Percentiles rank a stretch among this genome's conserved stretches.
Conservation (phyloP, 371 early-diverging fungal species). For the Apophysomyces variabilis region DNA sequence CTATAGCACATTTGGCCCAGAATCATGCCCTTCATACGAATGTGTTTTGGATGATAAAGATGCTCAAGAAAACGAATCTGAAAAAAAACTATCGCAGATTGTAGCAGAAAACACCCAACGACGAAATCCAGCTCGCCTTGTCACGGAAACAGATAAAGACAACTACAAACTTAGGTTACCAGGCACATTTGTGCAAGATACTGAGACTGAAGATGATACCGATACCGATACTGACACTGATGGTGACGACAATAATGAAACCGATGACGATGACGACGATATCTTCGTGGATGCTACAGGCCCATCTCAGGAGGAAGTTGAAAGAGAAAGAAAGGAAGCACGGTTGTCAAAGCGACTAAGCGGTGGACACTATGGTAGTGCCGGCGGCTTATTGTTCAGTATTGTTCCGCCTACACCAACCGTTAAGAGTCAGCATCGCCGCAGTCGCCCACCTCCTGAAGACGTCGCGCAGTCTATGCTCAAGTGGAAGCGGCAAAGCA, state of each 20-base stretch:
- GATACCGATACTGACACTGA: conserved; percentile 23
- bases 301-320: conserved; percentile 43
- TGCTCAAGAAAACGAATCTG: not conserved
- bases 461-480: conserved; percentile 45
- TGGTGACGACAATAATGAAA: conserved; percentile 31
- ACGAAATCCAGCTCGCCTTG: conserved; percentile 20
- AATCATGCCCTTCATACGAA: conserved; percentile 22
- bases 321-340: conserved; percentile 36
- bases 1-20: conserved; percentile 44
- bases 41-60: not conserved
- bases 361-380: conserved; percentile 57
- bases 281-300: conserved; percentile 49
- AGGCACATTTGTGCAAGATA: conserved; percentile 7
- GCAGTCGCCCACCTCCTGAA: conserved; percentile 37
- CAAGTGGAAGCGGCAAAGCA: conserved; percentile 47
- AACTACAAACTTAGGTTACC: not conserved
- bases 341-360: conserved; percentile 48
- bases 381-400: conserved; percentile 50
- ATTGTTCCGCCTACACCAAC: conserved; percentile 19
- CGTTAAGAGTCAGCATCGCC: conserved; percentile 19
- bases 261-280: conserved; percentile 34
- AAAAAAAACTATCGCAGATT: conserved; percentile 15
- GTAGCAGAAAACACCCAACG: conserved; percentile 28
- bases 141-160: conserved; percentile 5
- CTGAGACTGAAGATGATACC: conserved; percentile 13